Evolutionary conservation across 2,329 filamentous ascomycete species (phyloP), one percentile per base, ranked within the genome.

Genomic region (Cercospora janseana): DNA sequence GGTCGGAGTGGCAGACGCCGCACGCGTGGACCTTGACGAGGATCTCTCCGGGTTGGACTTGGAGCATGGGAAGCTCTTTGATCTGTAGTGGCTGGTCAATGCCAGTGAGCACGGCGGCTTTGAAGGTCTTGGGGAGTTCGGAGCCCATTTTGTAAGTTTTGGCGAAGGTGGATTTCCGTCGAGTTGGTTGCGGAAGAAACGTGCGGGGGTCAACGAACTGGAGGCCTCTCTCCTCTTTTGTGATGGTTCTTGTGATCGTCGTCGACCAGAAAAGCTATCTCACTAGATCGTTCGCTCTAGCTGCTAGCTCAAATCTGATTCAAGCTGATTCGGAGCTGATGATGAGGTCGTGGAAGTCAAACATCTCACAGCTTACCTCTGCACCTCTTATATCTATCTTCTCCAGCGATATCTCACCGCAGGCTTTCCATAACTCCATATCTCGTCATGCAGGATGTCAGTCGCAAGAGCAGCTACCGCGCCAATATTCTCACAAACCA

Each of bases 21-120:
- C 82, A 87, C 4, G 86, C 86, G 6, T 82, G 72, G 2, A 88
- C 79, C 66, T 88, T 88, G 66, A 88, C 76, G 20, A 90, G 77
- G 2, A 90, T 71, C 60, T 88, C 74, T 13, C 78, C 76, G 0
- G 73, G 64, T 5, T 74, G 69, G 1, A 85, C 84, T 26, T 72
- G 64, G 51, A 77, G 73, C 31, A 89, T 73, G 13, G 77, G 72
- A 3, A 84, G 62, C 3, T 87, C 79, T 56, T 81, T 77, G 55
- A 89, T 70, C 2, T 69, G 69, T 56, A 86, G 73, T 0, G 80
- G 76, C 2, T 68, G 70, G 49, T 76, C 75, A 20, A 70, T 65
- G 50, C 75, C 72, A 48, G 79, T 75, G 58, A 87, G 71, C 49
- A 85, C 74, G 41, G 81, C 83, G 3, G 81, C 83, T 65, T 83